These are phyloP conservation scores for Candida maesae DNA, from an alignment of 805 yeast species.

Conservation along the genomic window DNA sequence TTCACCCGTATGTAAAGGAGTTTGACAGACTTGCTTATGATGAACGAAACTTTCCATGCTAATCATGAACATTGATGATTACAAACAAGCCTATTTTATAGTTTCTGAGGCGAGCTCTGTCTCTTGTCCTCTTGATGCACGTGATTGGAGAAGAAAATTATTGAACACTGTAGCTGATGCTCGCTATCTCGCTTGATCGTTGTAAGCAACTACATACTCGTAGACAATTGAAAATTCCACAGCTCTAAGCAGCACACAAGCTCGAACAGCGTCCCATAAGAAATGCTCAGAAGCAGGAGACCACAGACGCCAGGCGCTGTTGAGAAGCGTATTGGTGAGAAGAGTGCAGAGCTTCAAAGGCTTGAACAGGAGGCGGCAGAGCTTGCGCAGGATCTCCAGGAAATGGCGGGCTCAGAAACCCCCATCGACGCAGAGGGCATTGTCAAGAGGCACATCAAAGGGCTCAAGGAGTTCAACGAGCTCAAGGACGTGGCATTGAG, in stretches of 20 bases:
- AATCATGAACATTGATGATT: constrained; percentile 25
- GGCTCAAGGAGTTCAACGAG: constrained; percentile 57
- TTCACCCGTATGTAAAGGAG: background rate
- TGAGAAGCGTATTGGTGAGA: constrained; percentile 9
- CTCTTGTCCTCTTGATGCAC: background rate
- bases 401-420: constrained; percentile 13
- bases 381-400: constrained; percentile 9
- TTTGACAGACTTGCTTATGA: constrained; percentile 18
- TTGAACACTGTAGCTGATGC: too few relatives aligned
- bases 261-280: too few relatives aligned
- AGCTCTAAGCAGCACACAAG: too few relatives aligned
- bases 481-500: constrained; percentile 58
- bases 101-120: constrained; percentile 20
- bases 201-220: too few relatives aligned
- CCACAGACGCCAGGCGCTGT: constrained; percentile 4
- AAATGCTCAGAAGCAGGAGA: constrained; percentile 9
- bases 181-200: too few relatives aligned
- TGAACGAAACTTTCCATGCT: constrained; percentile 26
- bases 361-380: constrained; percentile 8
- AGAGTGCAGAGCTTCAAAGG: constrained; percentile 4
- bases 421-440: constrained; percentile 39
- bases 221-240: too few relatives aligned
- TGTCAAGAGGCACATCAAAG: constrained; percentile 47
- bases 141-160: too few relatives aligned
- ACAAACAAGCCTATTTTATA: constrained; percentile 15